Percentiles rank a stretch among this genome's conserved stretches.
phyloP scores from a whole-genome alignment of 2,329 filamentous ascomycete species.

The Cordyceps farinosa region DNA sequence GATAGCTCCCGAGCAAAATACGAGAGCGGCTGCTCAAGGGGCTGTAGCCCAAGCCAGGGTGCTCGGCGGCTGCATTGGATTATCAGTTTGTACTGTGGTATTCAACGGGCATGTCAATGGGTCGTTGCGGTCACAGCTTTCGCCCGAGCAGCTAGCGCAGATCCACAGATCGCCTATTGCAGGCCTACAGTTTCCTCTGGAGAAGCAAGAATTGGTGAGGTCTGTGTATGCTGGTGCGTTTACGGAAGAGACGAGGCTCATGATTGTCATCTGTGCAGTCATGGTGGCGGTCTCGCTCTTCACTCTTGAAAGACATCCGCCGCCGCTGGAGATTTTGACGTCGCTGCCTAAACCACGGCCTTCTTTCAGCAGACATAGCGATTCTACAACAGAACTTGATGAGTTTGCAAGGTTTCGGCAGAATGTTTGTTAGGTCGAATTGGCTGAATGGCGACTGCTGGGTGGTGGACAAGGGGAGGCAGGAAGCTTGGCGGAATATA shows the following conservation, averaged over 20 bases:
- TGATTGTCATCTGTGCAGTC: constrained; percentile 41
- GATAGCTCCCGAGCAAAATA: constrained; percentile 43
- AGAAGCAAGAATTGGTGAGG: constrained; percentile 34
- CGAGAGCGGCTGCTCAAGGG: constrained; percentile 57
- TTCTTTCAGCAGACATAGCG: constrained; percentile 33
- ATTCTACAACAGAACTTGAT: constrained; percentile 37
- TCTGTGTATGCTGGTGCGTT: constrained; percentile 45
- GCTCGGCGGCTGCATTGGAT: constrained; percentile 56
- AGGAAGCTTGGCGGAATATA: not conserved
- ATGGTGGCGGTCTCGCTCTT: constrained; percentile 44
- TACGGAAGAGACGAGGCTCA: constrained; percentile 42
- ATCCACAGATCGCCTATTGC: constrained; percentile 44
- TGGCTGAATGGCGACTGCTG: not conserved
- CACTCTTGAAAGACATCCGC: constrained; percentile 42
- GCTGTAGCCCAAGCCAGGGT: constrained; percentile 58
- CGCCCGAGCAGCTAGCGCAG: constrained; percentile 35
- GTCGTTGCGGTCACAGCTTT: constrained; percentile 36
- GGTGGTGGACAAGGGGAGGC: not conserved
- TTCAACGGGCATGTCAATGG: constrained; percentile 46
- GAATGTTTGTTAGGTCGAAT: not conserved
- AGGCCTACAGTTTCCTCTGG: constrained; percentile 32
- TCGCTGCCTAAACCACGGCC: constrained; percentile 28
- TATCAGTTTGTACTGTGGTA: constrained; percentile 57
- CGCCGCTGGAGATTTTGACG: constrained; percentile 32
- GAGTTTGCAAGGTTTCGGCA: constrained; percentile 25